These are phyloP conservation scores for Ganoderma boninense DNA, from an alignment of 1,284 basidiomycete genomes.

Conservation along the genomic window DNA sequence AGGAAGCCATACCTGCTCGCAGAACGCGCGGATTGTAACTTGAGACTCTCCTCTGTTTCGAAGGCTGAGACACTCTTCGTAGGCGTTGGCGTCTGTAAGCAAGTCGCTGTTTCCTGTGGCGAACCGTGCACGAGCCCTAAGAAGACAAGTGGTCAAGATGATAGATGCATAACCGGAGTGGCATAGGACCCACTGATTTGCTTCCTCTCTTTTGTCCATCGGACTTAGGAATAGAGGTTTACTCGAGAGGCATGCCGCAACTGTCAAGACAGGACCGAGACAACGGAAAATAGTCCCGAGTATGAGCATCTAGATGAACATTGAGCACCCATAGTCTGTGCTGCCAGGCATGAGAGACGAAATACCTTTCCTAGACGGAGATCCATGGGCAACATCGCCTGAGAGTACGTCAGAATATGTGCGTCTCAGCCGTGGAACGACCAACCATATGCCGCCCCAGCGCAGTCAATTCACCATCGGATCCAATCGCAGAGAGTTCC, in stretches of 20 bases:
- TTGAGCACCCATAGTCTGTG: not conserved
- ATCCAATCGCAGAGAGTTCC: conserved; percentile 82
- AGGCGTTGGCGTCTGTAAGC: conserved; percentile 84
- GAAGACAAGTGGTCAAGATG: not conserved
- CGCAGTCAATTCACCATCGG: conserved; percentile 76
- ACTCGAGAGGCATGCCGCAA: conserved; percentile 85
- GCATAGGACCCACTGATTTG: conserved; percentile 59
- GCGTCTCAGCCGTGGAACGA: conserved; percentile 16
- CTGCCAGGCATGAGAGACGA: not conserved
- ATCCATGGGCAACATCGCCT: conserved; percentile 89
- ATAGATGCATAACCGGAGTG: not conserved
- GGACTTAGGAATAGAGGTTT: conserved; percentile 89
- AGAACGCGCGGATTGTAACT: conserved; percentile 67
- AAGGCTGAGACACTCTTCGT: conserved; percentile 69
- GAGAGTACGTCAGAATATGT: conserved; percentile 10
- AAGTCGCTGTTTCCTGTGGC: conserved; percentile 84
- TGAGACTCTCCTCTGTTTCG: conserved; percentile 58
- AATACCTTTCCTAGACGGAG: conserved; percentile 86
- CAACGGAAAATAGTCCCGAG: conserved; percentile 85
- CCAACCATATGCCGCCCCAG: conserved; percentile 84
- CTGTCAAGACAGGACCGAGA: conserved; percentile 79
- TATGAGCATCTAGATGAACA: conserved; percentile 77
- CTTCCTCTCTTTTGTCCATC: conserved; percentile 85
- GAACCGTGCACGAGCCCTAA: conserved; percentile 76
- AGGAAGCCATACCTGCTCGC: conserved; percentile 67